Conservation (phyloP, 257 asterid species). For the Voacanga thouarsii region DNA sequence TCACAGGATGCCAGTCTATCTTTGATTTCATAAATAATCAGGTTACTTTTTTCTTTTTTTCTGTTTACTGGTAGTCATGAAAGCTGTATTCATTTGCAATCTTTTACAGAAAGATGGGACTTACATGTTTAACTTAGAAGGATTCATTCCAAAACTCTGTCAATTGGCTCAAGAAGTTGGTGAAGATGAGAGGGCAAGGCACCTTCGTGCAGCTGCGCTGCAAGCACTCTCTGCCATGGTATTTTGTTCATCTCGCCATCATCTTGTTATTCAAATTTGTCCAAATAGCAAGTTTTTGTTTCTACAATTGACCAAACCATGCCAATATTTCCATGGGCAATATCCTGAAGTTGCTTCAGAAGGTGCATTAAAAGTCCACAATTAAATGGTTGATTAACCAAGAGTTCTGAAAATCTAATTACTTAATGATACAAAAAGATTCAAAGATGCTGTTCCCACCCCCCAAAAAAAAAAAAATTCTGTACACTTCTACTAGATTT, state of each 20-base stretch:
- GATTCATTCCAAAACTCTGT: conserved; percentile 83
- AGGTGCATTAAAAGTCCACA: neutral
- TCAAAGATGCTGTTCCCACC: too few species aligned
- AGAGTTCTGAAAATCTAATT: neutral
- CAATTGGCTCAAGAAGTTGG: conserved; percentile 91
- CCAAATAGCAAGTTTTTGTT: neutral
- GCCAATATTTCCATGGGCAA: neutral
- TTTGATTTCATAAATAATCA: conserved; percentile 95
- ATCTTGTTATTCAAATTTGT: neutral
- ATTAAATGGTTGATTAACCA: neutral
- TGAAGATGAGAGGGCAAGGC: conserved; percentile 59
- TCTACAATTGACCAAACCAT: conserved; percentile 5
- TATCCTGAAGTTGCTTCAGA: neutral
- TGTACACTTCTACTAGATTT: neutral
- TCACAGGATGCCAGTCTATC: conserved; percentile 81
- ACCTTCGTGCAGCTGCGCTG: conserved; percentile 63
- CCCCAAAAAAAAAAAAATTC: too few species aligned
- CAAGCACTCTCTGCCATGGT: conserved; percentile 93
- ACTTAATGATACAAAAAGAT: neutral
- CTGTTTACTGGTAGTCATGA: neutral
- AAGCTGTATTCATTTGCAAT: neutral
- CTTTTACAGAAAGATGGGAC: conserved; percentile 75
- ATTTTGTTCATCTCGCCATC: conserved; percentile 20
- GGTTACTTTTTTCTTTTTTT: conserved; percentile 40
- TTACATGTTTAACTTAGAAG: conserved; percentile 83